Evolutionary conservation across 352 stramenopile species (phyloP).

Genomic region (Pythium periplocum): DNA sequence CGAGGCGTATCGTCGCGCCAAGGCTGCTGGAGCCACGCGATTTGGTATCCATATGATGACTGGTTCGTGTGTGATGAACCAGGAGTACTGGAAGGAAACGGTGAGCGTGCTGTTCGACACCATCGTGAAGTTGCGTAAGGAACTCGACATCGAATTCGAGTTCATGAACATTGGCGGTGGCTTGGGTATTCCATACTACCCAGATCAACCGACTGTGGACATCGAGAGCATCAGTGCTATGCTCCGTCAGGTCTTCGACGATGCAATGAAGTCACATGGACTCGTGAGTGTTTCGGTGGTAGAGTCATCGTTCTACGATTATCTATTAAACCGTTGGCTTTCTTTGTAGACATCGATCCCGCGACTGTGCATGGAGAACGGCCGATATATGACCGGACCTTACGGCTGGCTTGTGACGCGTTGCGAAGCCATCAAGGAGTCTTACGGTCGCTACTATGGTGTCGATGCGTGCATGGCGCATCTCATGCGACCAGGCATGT

Average conservation of each 20-base stretch:
- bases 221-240: constrained; percentile 63
- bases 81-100: constrained; percentile 87
- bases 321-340: no score
- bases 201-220: constrained; percentile 65
- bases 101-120: constrained; percentile 81
- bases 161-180: constrained; percentile 90
- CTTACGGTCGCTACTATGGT: constrained; percentile 83
- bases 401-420: constrained; percentile 83
- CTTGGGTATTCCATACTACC: constrained; percentile 84
- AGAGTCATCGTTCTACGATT: no score
- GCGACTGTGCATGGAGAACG: constrained; percentile 87
- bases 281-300: constrained; percentile 16
- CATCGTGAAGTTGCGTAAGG: constrained; percentile 67
- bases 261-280: constrained; percentile 62
- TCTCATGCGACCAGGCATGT: constrained; percentile 89
- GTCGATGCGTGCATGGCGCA: constrained; percentile 88
- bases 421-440: constrained; percentile 84
- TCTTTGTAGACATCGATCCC: constrained; percentile 31
- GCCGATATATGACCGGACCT: constrained; percentile 84
- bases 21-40: constrained; percentile 69
- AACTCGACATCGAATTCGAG: constrained; percentile 86
- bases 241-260: constrained; percentile 73
- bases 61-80: constrained; percentile 85
- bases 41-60: constrained; percentile 93
- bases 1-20: constrained; percentile 79